Evolutionary conservation across 2,329 filamentous ascomycete species (phyloP), one percentile per base, ranked within the genome.

Genomic region (Clonostachys solani): DNA sequence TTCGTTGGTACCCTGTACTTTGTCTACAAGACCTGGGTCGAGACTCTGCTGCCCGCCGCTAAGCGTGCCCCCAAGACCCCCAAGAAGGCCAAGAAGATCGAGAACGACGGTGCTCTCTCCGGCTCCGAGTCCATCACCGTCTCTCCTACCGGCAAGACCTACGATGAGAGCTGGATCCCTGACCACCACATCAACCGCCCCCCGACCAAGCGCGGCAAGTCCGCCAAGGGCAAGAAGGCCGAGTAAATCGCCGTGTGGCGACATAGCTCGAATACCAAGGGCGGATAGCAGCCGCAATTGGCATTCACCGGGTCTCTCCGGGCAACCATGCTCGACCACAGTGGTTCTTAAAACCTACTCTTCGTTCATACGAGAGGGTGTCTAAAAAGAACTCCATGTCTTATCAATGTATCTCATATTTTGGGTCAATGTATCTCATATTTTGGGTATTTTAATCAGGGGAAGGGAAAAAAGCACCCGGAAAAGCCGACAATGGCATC

Each of bases 1-100:
- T 95, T 95, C 65, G 83, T 72, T 54, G 91, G 87, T 52, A 90
- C 86, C 46, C 81, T 87, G 65, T 96, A 92, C 83, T 96, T 96
- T 71, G 90, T 96, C 73, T 99, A 99, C 82, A 94, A 87, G 76
- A 95, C 92, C 61, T 97, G 92, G 91, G 87, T 99, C 71, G 89
- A 91, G 60, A 86, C 91, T 13, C 87, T 99, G 64, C 96, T 97
- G 78, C 92, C 94, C 43, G 90, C 96, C 77, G 84, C 86, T 56
- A 88, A 90, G 75, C 83, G 84, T 53, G 73, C 78, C 38, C 74
- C 73, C 79, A 49, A 77, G 75, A 60, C 71, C 78, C 33, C 8
- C 54, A 80, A 77, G 61, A 83, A 83, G 63, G 67, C 68, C 57
- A 89, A 88, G 77, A 87, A 87, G 72, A 74, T 76, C 51, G 80